Conservation (phyloP, 371 early-diverging fungal species). For the Rhizopus stolonifer region DNA sequence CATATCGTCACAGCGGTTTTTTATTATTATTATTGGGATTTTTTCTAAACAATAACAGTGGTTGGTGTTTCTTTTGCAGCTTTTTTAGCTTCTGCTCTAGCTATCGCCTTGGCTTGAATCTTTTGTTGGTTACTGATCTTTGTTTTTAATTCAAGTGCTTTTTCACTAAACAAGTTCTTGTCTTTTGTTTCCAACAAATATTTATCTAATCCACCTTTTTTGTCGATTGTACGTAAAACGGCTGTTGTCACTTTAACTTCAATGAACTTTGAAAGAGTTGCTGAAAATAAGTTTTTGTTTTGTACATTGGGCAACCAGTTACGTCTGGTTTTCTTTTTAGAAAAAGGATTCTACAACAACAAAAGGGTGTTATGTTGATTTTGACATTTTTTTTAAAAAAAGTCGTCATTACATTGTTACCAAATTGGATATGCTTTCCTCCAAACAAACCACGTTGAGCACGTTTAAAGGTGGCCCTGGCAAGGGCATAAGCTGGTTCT, state of each 20-base stretch:
- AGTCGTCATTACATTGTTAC: conserved; percentile 67
- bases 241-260: conserved; percentile 69
- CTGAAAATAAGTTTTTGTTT: conserved; percentile 69
- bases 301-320: conserved; percentile 84
- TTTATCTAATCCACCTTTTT: conserved; percentile 84
- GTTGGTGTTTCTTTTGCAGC: neutral
- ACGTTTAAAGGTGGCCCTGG: conserved; percentile 62
- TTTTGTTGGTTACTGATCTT: conserved; percentile 20
- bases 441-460: conserved; percentile 66
- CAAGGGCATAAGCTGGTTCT: conserved; percentile 48
- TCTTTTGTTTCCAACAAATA: conserved; percentile 74
- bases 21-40: neutral
- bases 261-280: conserved; percentile 56
- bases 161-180: conserved; percentile 58
- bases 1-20: neutral
- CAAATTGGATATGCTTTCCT: conserved; percentile 72
- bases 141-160: conserved; percentile 38
- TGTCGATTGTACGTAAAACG: conserved; percentile 78
- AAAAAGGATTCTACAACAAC: conserved; percentile 55
- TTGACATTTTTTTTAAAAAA: too few relatives aligned
- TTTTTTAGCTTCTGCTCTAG: neutral
- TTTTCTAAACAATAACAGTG: neutral
- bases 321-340: conserved; percentile 78
- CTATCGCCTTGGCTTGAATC: conserved; percentile 1
- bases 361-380: conserved; percentile 1